A percentile compares a stretch with the other conserved stretches of the same genome.
Evolutionary conservation across 495 filamentous ascomycete genomes (phyloP).

Genomic region (Hypoxylon fragiforme): DNA sequence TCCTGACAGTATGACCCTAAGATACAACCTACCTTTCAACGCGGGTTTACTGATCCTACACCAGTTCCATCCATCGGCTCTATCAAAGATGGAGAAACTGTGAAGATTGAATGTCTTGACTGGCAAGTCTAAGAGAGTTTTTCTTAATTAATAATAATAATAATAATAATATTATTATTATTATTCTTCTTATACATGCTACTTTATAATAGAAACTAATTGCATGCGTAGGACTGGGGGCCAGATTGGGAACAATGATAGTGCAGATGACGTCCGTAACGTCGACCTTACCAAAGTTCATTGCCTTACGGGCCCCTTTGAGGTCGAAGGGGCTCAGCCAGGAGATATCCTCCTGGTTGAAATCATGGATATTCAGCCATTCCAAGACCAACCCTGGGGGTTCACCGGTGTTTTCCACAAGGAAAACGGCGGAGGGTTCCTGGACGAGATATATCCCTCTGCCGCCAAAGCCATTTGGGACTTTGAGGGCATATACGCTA

Average conservation of each 20-base stretch:
- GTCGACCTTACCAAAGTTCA: slow-evolving; percentile 84
- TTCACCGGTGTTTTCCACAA: slow-evolving; percentile 86
- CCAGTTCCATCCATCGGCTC: slow-evolving; percentile 74
- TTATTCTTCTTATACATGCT: no score
- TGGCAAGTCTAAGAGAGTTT: slow-evolving; percentile 58
- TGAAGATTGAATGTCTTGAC: slow-evolving; percentile 95
- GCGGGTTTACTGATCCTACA: not conserved
- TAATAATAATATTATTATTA: no score
- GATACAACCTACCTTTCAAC: not conserved
- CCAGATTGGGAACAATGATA: slow-evolving; percentile 87
- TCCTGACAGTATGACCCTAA: slow-evolving; percentile 68
- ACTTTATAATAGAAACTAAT: no score
- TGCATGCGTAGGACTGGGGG: slow-evolving; percentile 63
- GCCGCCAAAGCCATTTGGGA: slow-evolving; percentile 97
- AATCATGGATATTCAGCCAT: slow-evolving; percentile 94
- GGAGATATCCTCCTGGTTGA: slow-evolving; percentile 88
- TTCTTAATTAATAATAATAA: no score
- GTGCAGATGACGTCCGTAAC: slow-evolving; percentile 82
- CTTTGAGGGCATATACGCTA: slow-evolving; percentile 93
- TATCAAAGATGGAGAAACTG: slow-evolving; percentile 83
- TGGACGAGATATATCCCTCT: slow-evolving; percentile 88
- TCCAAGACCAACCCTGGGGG: slow-evolving; percentile 86
- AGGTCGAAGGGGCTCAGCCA: slow-evolving; percentile 82
- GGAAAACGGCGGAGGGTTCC: slow-evolving; percentile 86
- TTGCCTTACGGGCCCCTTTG: slow-evolving; percentile 90